phyloP scores from a whole-genome alignment of 1,139 yeast species.

The Scheffersomyces quercinus region DNA sequence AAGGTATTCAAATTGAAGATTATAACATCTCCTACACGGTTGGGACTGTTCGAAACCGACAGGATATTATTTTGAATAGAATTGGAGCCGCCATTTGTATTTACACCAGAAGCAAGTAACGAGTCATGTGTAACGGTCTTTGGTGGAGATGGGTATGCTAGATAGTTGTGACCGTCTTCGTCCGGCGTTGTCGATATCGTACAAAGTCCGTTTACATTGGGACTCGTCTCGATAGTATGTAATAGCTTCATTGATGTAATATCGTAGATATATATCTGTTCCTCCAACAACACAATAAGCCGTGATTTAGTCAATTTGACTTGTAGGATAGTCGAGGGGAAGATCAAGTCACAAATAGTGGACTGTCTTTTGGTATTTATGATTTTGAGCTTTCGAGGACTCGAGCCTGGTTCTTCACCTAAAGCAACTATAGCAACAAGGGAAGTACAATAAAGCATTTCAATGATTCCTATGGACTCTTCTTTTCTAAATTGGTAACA shows the following conservation, averaged over 20 bases:
- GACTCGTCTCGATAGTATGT: slow-evolving; percentile 83
- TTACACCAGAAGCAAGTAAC: slow-evolving; percentile 42
- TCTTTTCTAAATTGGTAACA: slow-evolving; percentile 55
- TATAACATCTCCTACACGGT: slow-evolving; percentile 82
- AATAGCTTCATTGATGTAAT: slow-evolving; percentile 82
- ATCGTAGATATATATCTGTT: slow-evolving; percentile 87
- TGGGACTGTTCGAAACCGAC: slow-evolving; percentile 47
- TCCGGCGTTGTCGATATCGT: slow-evolving; percentile 62
- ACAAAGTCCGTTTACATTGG: slow-evolving; percentile 62
- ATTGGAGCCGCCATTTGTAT: slow-evolving; percentile 48
- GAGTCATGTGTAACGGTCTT: slow-evolving; percentile 48
- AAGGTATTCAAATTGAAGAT: slow-evolving; percentile 74
- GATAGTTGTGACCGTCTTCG: slow-evolving; percentile 51
- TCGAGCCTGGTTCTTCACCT: slow-evolving; percentile 78
- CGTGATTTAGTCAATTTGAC: slow-evolving; percentile 77
- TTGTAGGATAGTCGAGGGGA: slow-evolving; percentile 78
- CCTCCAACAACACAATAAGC: slow-evolving; percentile 74
- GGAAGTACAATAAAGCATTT: slow-evolving; percentile 90
- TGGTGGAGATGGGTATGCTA: slow-evolving; percentile 90
- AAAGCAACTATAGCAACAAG: slow-evolving; percentile 83
- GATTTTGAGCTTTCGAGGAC: slow-evolving; percentile 79
- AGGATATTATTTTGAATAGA: slow-evolving; percentile 43
- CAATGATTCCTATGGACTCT: slow-evolving; percentile 72
- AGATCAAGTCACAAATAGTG: slow-evolving; percentile 82
- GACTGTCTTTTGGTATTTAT: slow-evolving; percentile 75